A percentile compares a stretch with the other conserved stretches of the same genome.
Conservation (phyloP, 805 yeast species). For the Ogataea paraovalis region DNA sequence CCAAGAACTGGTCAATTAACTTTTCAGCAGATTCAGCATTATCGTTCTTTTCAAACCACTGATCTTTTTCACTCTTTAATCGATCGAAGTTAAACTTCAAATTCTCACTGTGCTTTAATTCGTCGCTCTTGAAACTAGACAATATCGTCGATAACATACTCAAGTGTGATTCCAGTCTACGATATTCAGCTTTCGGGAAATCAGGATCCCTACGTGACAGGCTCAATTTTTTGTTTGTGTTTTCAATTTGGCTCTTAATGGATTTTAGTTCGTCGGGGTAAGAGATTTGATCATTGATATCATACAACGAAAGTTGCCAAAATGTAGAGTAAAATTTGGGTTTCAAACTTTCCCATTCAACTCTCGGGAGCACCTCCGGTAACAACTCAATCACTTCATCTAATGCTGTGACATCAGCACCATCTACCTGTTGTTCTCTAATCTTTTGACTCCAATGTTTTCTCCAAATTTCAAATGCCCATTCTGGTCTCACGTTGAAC, state of each 20-base stretch:
- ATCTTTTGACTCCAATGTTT: conserved; percentile 30
- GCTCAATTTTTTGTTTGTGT: conserved; percentile 35
- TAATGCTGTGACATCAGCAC: conserved; percentile 7
- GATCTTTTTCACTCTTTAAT: conserved; percentile 25
- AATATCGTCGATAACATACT: conserved; percentile 26
- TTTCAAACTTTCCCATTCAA: conserved; percentile 29
- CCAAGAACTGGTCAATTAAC: conserved; percentile 36
- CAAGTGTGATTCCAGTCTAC: conserved; percentile 28
- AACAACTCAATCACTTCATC: conserved; percentile 13
- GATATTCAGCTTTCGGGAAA: conserved; percentile 15
- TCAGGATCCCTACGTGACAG: conserved; percentile 28
- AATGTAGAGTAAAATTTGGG: conserved; percentile 52
- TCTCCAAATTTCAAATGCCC: conserved; percentile 84
- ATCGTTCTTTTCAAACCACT: conserved; percentile 37
- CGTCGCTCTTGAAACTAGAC: conserved; percentile 35
- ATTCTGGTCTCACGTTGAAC: conserved; percentile 46
- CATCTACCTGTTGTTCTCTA: conserved; percentile 18
- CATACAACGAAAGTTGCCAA: conserved; percentile 73
- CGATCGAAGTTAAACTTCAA: conserved; percentile 28
- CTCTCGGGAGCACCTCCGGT: conserved; percentile 9
- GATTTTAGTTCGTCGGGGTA: conserved; percentile 48
- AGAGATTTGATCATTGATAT: conserved; percentile 48
- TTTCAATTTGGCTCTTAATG: conserved; percentile 33
- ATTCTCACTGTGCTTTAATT: conserved; percentile 42
- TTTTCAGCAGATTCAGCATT: conserved; percentile 13